Base-by-base conservation (phyloP, 2,329 filamentous ascomycete genomes). In the Penicillium paneum region DNA sequence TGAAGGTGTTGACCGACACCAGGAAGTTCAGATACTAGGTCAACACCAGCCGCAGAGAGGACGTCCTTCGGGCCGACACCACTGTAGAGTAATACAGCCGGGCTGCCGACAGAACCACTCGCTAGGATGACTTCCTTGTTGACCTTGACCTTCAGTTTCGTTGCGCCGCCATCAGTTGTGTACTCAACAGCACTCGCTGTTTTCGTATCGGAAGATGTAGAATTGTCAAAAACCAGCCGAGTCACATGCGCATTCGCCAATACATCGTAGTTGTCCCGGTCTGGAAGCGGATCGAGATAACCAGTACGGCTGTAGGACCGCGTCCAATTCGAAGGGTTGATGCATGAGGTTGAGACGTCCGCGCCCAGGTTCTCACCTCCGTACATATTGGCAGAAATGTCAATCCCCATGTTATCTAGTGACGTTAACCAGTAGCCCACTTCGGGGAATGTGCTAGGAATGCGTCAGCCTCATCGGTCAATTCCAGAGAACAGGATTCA, bases 1-100 rank as follows among this genome's bases (percentile, higher is more conserved):
- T 82, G 80, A 43, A 81, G 72, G 49, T 81, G 80, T 38, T 76
- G 75, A 3, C 80, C 80, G 5, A 82, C 78, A 11, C 73, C 74
- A 5, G 74, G 72, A 41, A 77, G 75, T 34, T 75, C 69, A 21
- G 81, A 73, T 44, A 76, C 75, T 45, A 76, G 68, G 11, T 75
- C 65, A 17, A 83, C 73, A 1, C 75, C 75, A 0, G 75, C 76
- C 4, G 65, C 62, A 1, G 71, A 64, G 4, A 83, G 71, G 11
- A 81, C 67, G 3, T 75, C 69, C 12, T 76, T 73, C 28, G 77
- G 75, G 3, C 85, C 85, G 35, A 88, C 76, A 2, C 85, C 85
- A 0, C 83, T 86, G 5, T 86, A 72, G 54, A 87, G 82, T 24
- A 82, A 77, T 10, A 84, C 73, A 65, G 80, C 81, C 2, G 79